A percentile compares a stretch with the other conserved stretches of the same genome.
Conservation (phyloP, 2,329 filamentous ascomycete genomes). For the Monilinia vaccinii-corymbosi region DNA sequence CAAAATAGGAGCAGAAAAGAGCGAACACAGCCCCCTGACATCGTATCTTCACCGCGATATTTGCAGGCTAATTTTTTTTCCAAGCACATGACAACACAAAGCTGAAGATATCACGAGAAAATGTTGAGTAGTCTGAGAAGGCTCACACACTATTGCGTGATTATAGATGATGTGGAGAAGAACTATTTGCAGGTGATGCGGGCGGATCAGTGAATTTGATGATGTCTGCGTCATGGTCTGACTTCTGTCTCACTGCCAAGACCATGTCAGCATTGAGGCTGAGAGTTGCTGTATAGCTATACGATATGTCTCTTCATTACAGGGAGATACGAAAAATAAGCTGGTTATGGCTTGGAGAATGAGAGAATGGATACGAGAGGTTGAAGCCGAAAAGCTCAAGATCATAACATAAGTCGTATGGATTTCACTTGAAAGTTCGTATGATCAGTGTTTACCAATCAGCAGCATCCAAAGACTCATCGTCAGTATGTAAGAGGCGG, state of each 20-base stretch:
- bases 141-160: background rate
- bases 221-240: background rate
- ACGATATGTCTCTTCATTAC: background rate
- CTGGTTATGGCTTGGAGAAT: background rate
- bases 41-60: background rate
- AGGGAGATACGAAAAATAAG: background rate
- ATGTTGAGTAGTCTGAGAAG: background rate
- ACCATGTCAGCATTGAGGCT: background rate
- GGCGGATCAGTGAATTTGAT: background rate
- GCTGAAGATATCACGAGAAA: background rate
- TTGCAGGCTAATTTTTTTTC: background rate
- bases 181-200: background rate
- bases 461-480: background rate
- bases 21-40: background rate
- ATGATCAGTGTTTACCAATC: background rate
- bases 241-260: slow-evolving; percentile 4
- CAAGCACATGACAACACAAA: background rate
- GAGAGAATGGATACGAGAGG: background rate
- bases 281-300: background rate
- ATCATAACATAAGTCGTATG: background rate
- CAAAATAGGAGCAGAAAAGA: background rate
- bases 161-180: background rate
- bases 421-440: background rate
- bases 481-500: no score
- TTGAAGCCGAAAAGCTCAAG: background rate